A percentile compares a stretch with the other conserved stretches of the same genome.
Evolutionary conservation across 2,329 filamentous ascomycete species (phyloP).

Genomic region (Drechslera avenae): DNA sequence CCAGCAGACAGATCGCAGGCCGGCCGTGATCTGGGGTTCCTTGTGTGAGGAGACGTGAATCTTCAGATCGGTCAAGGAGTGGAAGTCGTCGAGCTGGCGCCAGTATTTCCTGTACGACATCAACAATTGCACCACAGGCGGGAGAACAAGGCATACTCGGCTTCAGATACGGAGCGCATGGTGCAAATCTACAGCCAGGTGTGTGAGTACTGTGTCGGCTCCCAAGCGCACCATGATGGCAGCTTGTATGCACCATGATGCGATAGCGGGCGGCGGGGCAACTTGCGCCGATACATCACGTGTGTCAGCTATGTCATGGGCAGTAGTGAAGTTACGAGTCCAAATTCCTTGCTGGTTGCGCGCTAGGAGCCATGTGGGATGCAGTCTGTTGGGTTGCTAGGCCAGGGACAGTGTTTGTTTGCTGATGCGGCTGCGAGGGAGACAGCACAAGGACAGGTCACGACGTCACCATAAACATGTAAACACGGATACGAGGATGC

Average conservation of each 20-base stretch:
- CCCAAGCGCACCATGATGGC: conserved; percentile 42
- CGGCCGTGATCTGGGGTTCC: conserved; percentile 57
- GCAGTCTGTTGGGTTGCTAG: conserved; percentile 1
- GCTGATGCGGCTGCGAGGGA: neutral
- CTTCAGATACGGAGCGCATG: conserved; percentile 43
- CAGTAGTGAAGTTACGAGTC: neutral
- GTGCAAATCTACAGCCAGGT: conserved; percentile 13
- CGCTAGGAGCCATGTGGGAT: neutral
- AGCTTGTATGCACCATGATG: conserved; percentile 22
- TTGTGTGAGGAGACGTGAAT: conserved; percentile 45
- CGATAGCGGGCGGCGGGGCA: conserved; percentile 28
- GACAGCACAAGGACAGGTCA: conserved; percentile 1
- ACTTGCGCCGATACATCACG: conserved; percentile 17
- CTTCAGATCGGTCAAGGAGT: conserved; percentile 46
- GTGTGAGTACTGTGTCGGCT: conserved; percentile 15
- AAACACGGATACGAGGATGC: conserved; percentile 4
- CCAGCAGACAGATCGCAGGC: conserved; percentile 88
- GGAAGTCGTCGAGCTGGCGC: conserved; percentile 45
- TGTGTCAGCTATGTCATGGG: conserved; percentile 7
- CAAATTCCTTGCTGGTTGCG: neutral
- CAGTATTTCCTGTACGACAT: conserved; percentile 40
- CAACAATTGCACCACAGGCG: conserved; percentile 12
- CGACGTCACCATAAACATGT: conserved; percentile 5
- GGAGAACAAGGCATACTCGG: conserved; percentile 31
- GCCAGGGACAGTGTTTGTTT: conserved; percentile 1